Evolutionary conservation across 257 asterid genomes (phyloP).

Genomic region (Solanum piurae): DNA sequence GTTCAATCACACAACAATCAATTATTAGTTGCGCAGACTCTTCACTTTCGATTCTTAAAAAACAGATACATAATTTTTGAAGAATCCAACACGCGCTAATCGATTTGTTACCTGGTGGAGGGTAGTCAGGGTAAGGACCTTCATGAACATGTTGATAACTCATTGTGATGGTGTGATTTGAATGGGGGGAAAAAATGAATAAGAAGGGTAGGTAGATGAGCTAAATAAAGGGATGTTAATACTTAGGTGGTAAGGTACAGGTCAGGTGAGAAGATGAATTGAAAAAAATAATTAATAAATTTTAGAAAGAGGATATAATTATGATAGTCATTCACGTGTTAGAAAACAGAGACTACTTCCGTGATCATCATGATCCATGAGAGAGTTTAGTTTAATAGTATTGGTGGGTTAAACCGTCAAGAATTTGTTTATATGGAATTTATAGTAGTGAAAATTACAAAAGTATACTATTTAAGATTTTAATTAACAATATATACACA

Average conservation of each 20-base stretch:
- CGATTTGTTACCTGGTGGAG: conserved; percentile 18
- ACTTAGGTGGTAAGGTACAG: background rate
- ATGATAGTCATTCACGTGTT: too few species aligned
- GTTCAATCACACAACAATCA: background rate
- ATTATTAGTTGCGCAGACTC: background rate
- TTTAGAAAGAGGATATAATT: too few species aligned
- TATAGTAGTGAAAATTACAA: too few species aligned
- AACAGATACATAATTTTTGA: too few species aligned
- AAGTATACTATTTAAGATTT: too few species aligned
- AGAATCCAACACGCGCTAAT: background rate
- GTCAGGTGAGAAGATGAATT: background rate
- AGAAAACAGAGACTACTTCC: too few species aligned
- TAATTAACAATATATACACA: too few species aligned
- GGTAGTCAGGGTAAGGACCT: conserved; percentile 8
- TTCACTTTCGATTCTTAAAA: too few species aligned
- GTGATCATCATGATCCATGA: too few species aligned
- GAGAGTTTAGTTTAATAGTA: too few species aligned
- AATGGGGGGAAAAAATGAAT: background rate
- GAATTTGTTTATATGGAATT: too few species aligned
- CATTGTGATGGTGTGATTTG: conserved; percentile 1
- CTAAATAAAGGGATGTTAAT: background rate
- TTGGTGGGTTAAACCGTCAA: accelerated
- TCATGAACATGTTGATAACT: conserved; percentile 27
- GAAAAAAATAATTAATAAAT: background rate
- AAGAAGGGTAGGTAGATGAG: background rate